These are phyloP conservation scores for Macrotyloma uniflorum DNA, from an alignment of 306 rosid genomes.

Conservation along the genomic window DNA sequence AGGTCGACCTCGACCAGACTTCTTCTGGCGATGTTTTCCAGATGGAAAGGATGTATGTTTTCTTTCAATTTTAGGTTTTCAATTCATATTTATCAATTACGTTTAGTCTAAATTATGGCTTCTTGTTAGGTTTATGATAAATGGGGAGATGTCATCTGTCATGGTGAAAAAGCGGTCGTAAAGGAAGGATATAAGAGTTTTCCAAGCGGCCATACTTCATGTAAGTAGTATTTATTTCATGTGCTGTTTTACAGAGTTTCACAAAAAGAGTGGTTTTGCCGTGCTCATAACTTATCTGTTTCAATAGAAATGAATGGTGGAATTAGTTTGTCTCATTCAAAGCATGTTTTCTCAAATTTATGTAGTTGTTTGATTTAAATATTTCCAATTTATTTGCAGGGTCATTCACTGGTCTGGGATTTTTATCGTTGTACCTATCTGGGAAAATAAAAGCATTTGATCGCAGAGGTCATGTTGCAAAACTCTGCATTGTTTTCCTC, in stretches of 20 bases:
- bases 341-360: not conserved
- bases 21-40: slow-evolving; percentile 97
- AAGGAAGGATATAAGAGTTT: slow-evolving; percentile 96
- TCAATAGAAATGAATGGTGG: slow-evolving; percentile 22
- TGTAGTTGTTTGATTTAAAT: slow-evolving; percentile 6
- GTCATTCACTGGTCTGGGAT: slow-evolving; percentile 89
- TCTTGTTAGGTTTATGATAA: slow-evolving; percentile 66
- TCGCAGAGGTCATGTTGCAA: slow-evolving; percentile 71
- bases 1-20: slow-evolving; percentile 95
- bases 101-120: slow-evolving; percentile 26
- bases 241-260: not conserved
- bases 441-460: slow-evolving; percentile 85
- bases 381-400: slow-evolving; percentile 60
- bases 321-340: slow-evolving; percentile 7
- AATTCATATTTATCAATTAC: not conserved
- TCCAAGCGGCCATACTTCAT: slow-evolving; percentile 93
- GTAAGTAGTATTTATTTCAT: slow-evolving; percentile 48
- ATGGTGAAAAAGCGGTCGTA: slow-evolving; percentile 63
- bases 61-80: slow-evolving; percentile 24
- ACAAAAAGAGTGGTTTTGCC: not conserved
- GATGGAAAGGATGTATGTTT: slow-evolving; percentile 89
- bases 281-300: not conserved
- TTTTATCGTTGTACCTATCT: slow-evolving; percentile 73
- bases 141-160: slow-evolving; percentile 78
- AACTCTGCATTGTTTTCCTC: slow-evolving; percentile 69